A percentile compares a stretch with the other conserved stretches of the same genome.
Evolutionary conservation across 148 eudicot genomes (phyloP).

Genomic region (Camellia sinensis): DNA sequence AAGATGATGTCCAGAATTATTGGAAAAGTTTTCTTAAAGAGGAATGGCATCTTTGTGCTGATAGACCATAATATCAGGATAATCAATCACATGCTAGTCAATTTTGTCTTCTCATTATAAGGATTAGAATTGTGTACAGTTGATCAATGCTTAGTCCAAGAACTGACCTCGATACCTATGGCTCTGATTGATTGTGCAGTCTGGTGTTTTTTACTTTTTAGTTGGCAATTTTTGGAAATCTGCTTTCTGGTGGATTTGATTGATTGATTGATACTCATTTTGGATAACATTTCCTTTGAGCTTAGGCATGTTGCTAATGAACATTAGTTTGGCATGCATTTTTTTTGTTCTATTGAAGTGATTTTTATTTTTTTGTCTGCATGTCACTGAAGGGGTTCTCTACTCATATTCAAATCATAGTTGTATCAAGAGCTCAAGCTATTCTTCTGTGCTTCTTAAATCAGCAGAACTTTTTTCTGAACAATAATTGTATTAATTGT

Average conservation of each 20-base stretch:
- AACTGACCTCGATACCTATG: background rate
- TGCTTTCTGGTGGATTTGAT: background rate
- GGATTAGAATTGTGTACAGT: background rate
- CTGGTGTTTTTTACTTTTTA: background rate
- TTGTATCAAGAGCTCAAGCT: background rate
- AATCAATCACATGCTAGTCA: background rate
- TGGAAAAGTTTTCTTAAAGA: background rate
- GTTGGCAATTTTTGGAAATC: background rate
- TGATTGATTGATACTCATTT: background rate
- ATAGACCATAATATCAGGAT: background rate
- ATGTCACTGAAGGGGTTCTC: background rate
- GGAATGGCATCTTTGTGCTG: background rate
- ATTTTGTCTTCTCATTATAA: background rate
- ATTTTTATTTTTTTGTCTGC: background rate
- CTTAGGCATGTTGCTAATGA: background rate
- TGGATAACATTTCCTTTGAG: background rate
- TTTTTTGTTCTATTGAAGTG: background rate
- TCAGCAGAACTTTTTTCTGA: slow-evolving; percentile 5
- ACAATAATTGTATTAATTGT: background rate
- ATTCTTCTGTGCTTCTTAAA: background rate
- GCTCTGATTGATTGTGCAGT: slow-evolving; percentile 1
- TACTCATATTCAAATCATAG: background rate
- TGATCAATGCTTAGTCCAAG: background rate
- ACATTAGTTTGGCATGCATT: background rate
- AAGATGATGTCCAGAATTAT: background rate